Percentiles rank a stretch among this genome's conserved stretches.
Conservation (phyloP, 148 eudicot species). For the Vaccinium myrtillus region DNA sequence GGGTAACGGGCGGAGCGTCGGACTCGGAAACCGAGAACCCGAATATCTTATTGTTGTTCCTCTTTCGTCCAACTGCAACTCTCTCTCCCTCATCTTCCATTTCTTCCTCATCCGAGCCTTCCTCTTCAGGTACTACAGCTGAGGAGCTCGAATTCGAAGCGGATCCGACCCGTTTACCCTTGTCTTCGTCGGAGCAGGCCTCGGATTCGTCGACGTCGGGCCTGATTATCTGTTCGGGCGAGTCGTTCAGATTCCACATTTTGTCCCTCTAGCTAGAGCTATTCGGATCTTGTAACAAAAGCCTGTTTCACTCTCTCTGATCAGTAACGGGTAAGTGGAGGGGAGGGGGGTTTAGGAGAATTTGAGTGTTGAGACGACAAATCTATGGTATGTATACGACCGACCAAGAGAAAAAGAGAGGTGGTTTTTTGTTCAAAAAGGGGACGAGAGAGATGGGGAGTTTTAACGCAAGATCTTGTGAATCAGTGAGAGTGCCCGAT, state of each 20-base stretch:
- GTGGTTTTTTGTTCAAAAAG: background rate
- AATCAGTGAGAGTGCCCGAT: conserved; percentile 27
- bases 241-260: conserved; percentile 98
- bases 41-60: conserved; percentile 38
- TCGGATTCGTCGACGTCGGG: conserved; percentile 50
- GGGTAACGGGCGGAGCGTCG: conserved; percentile 60
- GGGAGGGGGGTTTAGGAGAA: background rate
- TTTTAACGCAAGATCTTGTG: conserved; percentile 10
- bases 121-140: conserved; percentile 33
- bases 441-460: background rate
- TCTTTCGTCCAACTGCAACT: conserved; percentile 18
- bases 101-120: conserved; percentile 40
- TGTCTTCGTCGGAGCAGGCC: conserved; percentile 42
- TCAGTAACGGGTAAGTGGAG: background rate
- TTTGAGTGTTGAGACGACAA: background rate
- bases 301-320: background rate
- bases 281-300: background rate
- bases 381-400: background rate
- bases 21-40: conserved; percentile 53
- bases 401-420: conserved; percentile 2
- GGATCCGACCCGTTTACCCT: conserved; percentile 55
- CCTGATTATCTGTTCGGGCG: conserved; percentile 43
- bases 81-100: conserved; percentile 15
- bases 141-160: conserved; percentile 71
- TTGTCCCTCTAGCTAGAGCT: background rate